Conservation (phyloP, 306 rosid genomes). For the Argentina anserina region DNA sequence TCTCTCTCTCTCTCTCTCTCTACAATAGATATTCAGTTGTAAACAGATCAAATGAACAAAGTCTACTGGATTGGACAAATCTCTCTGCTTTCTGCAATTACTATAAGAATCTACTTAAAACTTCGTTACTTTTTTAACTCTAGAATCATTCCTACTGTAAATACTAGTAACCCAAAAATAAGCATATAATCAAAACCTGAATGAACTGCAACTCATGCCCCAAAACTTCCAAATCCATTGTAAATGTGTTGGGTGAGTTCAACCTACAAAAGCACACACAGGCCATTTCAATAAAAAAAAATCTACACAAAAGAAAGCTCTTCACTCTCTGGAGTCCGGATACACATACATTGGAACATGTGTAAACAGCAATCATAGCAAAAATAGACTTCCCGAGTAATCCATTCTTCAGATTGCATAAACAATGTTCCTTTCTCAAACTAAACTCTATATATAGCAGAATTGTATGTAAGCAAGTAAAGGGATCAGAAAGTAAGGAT, state of each 20-base stretch:
- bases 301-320: neutral
- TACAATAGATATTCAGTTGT: neutral
- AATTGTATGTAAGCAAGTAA: neutral
- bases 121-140: neutral
- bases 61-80: neutral
- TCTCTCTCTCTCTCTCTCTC: too few relatives aligned
- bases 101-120: neutral
- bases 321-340: neutral
- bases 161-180: neutral
- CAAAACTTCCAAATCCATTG: constrained; percentile 76
- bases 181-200: constrained; percentile 46
- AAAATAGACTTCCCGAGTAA: neutral
- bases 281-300: constrained; percentile 3
- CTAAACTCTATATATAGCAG: neutral
- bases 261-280: constrained; percentile 42
- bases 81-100: neutral
- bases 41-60: neutral
- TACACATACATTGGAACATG: neutral
- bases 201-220: constrained; percentile 76
- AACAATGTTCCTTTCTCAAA: too few relatives aligned
- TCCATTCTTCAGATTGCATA: neutral
- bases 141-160: too few relatives aligned
- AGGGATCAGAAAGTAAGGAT: neutral
- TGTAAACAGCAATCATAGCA: neutral
- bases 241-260: constrained; percentile 81